Evolutionary conservation across 2,329 filamentous ascomycete species (phyloP).

Genomic region (Fusarium sp.): DNA sequence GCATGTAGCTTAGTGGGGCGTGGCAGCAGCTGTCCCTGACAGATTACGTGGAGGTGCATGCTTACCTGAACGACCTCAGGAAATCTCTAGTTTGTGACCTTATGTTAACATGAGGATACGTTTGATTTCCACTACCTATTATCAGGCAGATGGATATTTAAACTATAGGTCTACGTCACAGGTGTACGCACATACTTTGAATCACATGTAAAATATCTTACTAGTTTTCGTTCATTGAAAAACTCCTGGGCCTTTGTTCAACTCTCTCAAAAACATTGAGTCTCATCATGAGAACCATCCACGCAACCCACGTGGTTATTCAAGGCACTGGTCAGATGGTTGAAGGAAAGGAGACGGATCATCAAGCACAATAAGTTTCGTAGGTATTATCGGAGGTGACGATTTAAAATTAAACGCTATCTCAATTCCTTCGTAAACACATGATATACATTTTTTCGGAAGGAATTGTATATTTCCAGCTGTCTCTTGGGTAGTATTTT

Average conservation of each 20-base stretch:
- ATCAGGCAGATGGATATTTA: background rate
- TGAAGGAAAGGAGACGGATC: background rate
- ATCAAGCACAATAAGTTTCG: background rate
- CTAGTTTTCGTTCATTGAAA: background rate
- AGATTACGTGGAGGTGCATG: constrained; percentile 32
- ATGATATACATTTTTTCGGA: no score
- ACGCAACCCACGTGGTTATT: background rate
- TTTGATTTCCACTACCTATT: background rate
- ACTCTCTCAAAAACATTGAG: background rate
- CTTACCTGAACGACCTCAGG: constrained; percentile 15
- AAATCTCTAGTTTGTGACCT: background rate
- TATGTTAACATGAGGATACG: background rate
- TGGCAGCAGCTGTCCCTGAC: constrained; percentile 14
- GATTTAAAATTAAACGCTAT: no score
- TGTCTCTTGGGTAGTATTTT: background rate
- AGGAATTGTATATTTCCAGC: background rate
- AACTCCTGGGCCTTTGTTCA: background rate
- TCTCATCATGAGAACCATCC: constrained; percentile 9
- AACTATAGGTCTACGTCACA: background rate
- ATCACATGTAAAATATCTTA: background rate
- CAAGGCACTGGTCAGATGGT: background rate
- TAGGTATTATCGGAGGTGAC: no score
- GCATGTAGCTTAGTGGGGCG: constrained; percentile 4
- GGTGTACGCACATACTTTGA: background rate
- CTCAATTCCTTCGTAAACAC: background rate